Evolutionary conservation across 257 asterid genomes (phyloP), one percentile per base, ranked within the genome.

Genomic region (Petrea volubilis): DNA sequence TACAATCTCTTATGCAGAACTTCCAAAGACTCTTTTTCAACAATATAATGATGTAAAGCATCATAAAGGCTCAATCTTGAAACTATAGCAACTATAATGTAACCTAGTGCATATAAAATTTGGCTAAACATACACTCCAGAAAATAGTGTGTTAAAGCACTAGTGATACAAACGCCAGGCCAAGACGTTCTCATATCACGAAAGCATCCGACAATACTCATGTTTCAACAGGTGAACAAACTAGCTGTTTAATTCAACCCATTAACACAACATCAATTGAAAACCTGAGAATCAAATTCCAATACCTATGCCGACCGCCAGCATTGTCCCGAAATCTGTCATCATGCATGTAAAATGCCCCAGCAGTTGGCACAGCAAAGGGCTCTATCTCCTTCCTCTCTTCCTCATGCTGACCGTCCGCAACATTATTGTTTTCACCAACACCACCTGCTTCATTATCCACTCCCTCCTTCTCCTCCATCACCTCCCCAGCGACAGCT

Each of bases 261-360:
- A 70, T 33, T 49, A 5, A 65, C 43, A 57, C 53, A 41, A 70
- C 44, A 55, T 36, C 75, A 70, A 28, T 51, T 27, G 7, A 40
- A 33, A 59, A 21, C 24, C 7, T 1, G 29, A 25, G 15, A 64
- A 59, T 53, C 34, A 31, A 25, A 58, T 18, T 3, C 25, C 20
- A 57, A 17, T 87, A 95, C 99, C 98, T 90, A 76, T 90, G 57
- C 55, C 95, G 79, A 50, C 97, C 96, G 51, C 88, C 90, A 0
- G 89, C 86, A 83, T 78, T 86, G 82, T 90, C 96, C 70, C 90
- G 85, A 75, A 95, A 95, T 70, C 99, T 83, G 72, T 95, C 99
- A 82, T 95, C 98, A 20, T 95, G 99, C 99, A 95, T 95, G 74
- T 95, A 95, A 76, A 95, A 95, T 5, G 99, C 96, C 70, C 99